Evolutionary conservation across 306 rosid species (phyloP).

Genomic region (Abrus pulchellus): DNA sequence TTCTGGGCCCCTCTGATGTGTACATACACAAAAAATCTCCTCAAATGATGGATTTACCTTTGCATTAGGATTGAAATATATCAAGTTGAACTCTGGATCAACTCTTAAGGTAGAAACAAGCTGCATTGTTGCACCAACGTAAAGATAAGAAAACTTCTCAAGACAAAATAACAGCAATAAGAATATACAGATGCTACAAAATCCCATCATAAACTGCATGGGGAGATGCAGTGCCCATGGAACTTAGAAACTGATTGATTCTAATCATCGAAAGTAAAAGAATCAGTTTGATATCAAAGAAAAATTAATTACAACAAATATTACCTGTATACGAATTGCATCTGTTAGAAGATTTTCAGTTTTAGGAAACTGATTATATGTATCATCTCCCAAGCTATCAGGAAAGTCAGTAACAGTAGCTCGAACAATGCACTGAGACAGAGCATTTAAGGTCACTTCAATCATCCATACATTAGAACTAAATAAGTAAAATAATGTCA

Average conservation of each 20-base stretch:
- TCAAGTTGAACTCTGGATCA: slow-evolving; percentile 78
- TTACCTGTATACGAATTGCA: slow-evolving; percentile 88
- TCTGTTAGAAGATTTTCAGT: slow-evolving; percentile 69
- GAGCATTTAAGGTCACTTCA: slow-evolving; percentile 46
- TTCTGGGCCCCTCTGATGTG: slow-evolving; percentile 7
- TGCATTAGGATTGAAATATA: slow-evolving; percentile 77
- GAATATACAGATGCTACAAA: slow-evolving; percentile 25
- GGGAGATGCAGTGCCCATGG: slow-evolving; percentile 30
- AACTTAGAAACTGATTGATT: slow-evolving; percentile 17
- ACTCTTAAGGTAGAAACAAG: slow-evolving; percentile 86
- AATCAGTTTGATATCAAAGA: slow-evolving; percentile 11
- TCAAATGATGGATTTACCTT: slow-evolving; percentile 62
- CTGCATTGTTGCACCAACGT: slow-evolving; percentile 63
- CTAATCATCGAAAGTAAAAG: slow-evolving; percentile 8
- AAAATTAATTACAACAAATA: slow-evolving; percentile 31
- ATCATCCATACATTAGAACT: slow-evolving; percentile 40
- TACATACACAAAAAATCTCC: slow-evolving; percentile 2
- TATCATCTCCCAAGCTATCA: slow-evolving; percentile 53
- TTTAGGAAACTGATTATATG: slow-evolving; percentile 53
- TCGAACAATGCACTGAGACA: slow-evolving; percentile 82
- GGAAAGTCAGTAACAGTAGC: slow-evolving; percentile 69
- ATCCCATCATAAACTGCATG: slow-evolving; percentile 24
- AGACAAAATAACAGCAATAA: slow-evolving; percentile 39
- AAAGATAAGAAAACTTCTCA: slow-evolving; percentile 55
- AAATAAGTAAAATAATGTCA: slow-evolving; percentile 42